Evolutionary conservation across 2,329 filamentous ascomycete genomes (phyloP).

Genomic region (Cladosporium phlei): DNA sequence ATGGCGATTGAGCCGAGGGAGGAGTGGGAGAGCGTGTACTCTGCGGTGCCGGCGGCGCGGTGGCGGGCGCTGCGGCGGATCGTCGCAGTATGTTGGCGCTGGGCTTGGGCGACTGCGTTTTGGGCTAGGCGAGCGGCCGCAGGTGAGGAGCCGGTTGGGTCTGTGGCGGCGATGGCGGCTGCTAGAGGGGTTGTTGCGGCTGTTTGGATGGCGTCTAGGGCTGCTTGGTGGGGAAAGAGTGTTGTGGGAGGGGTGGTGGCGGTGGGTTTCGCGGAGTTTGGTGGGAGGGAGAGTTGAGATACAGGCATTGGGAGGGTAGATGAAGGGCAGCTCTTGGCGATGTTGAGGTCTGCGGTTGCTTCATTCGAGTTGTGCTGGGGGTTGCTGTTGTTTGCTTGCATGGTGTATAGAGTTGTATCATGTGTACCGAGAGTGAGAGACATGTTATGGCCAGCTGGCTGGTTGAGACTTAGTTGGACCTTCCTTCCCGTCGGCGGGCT

Average conservation of each 20-base stretch:
- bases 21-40: conserved; percentile 44
- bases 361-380: background rate
- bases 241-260: conserved; percentile 17
- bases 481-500: conserved; percentile 24
- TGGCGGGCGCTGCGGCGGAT: conserved; percentile 57
- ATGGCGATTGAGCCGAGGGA: conserved; percentile 41
- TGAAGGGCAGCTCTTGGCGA: conserved; percentile 24
- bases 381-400: conserved; percentile 17
- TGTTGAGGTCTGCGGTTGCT: conserved; percentile 19
- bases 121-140: conserved; percentile 59
- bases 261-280: background rate
- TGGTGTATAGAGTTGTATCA: conserved; percentile 24
- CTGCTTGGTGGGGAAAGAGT: conserved; percentile 46
- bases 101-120: conserved; percentile 52
- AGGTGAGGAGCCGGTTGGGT: conserved; percentile 60
- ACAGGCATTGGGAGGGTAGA: conserved; percentile 20
- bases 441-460: conserved; percentile 14
- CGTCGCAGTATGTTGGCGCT: conserved; percentile 64
- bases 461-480: conserved; percentile 25
- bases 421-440: conserved; percentile 6
- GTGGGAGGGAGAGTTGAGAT: conserved; percentile 23
- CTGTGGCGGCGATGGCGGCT: conserved; percentile 57
- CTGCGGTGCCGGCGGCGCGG: conserved; percentile 28
- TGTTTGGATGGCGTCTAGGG: conserved; percentile 42
- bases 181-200: conserved; percentile 43